phyloP scores from a whole-genome alignment of 139 green algal genomes.

The Coelastrella sp. region DNA sequence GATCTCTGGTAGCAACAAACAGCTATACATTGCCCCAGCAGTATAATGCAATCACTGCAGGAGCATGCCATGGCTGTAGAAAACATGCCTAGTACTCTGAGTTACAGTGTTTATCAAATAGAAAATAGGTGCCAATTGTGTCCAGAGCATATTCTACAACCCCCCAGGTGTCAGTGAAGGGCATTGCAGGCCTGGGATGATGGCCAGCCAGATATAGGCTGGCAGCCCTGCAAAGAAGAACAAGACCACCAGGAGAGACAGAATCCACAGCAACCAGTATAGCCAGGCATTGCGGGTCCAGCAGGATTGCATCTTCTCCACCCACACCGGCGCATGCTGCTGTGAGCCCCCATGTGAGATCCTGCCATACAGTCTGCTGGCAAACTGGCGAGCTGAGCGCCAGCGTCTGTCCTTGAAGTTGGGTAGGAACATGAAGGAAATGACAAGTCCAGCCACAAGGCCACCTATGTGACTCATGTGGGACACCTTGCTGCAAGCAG shows the following conservation, averaged over 20 bases:
- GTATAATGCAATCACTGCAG: too few species aligned
- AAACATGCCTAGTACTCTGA: too few species aligned
- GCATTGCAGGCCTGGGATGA: conserved; percentile 31
- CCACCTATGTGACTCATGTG: conserved; percentile 80
- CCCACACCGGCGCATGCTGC: neutral
- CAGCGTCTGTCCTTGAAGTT: conserved; percentile 66
- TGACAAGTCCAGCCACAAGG: conserved; percentile 74
- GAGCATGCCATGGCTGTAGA: too few species aligned
- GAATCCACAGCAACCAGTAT: conserved; percentile 19
- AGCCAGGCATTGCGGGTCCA: conserved; percentile 30
- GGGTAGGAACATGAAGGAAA: conserved; percentile 75
- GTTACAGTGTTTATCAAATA: too few species aligned
- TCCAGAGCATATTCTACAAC: too few species aligned
- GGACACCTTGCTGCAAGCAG: conserved; percentile 50
- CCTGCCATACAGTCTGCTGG: neutral
- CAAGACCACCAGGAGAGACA: conserved; percentile 32
- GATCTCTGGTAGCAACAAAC: too few species aligned
- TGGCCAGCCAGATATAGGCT: conserved; percentile 36
- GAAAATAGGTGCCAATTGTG: too few species aligned
- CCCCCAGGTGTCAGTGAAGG: neutral
- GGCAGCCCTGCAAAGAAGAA: conserved; percentile 52
- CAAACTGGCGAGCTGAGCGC: conserved; percentile 50
- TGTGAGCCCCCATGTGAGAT: neutral
- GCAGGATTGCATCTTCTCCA: conserved; percentile 30
- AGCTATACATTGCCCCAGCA: too few species aligned